Evolutionary conservation across 176 grass and related monocot genomes (phyloP).

Genomic region (Luzula sylvatica): DNA sequence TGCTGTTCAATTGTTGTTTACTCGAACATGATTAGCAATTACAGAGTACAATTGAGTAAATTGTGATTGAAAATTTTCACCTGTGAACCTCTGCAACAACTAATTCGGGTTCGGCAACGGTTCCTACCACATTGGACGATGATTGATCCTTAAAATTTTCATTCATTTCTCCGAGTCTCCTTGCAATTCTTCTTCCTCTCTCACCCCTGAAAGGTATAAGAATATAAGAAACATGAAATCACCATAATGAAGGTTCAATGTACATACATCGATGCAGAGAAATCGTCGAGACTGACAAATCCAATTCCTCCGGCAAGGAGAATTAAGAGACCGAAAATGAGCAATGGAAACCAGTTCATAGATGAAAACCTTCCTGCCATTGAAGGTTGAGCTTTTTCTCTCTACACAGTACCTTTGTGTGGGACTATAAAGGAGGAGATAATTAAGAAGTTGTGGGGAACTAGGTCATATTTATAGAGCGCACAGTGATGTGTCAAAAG

Average conservation of each 20-base stretch:
- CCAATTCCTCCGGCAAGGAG: constrained; percentile 4
- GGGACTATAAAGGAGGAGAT: not conserved
- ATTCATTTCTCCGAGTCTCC: constrained; percentile 12
- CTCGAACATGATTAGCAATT: too few species aligned
- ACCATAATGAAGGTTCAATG: not conserved
- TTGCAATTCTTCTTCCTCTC: not conserved
- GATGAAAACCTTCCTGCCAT: not conserved
- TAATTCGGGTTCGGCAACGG: constrained; percentile 18
- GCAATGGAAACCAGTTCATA: constrained; percentile 12
- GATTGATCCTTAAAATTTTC: not conserved
- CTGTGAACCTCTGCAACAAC: constrained; percentile 19
- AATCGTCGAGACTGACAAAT: not conserved
- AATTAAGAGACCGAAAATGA: constrained; percentile 1
- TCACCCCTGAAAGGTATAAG: not conserved
- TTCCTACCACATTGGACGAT: not conserved
- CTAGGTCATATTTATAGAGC: constrained; percentile 8
- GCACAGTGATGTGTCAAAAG: not conserved
- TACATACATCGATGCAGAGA: constrained; percentile 11
- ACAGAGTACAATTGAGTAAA: too few species aligned
- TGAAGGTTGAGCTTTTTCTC: not conserved
- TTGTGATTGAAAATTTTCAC: not conserved
- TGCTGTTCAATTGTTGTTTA: too few species aligned
- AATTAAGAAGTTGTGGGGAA: not conserved
- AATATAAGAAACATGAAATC: not conserved
- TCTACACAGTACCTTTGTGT: not conserved